Evolutionary conservation across 2,329 filamentous ascomycete species (phyloP), one percentile per base, ranked within the genome.

Genomic region (Parasarocladium wereldwijsianum): DNA sequence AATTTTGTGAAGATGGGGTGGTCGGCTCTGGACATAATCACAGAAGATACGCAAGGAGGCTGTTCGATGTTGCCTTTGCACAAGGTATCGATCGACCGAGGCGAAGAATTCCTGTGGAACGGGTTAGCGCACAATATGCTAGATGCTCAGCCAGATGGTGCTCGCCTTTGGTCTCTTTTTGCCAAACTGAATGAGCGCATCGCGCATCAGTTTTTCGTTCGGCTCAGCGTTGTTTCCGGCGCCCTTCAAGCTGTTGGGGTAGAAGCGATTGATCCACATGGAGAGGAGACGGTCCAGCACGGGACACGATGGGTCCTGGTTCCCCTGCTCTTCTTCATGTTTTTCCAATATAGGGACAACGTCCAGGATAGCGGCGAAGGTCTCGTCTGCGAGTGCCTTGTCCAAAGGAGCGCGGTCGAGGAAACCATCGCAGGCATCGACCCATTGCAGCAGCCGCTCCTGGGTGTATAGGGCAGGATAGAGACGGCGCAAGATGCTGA

Each of bases 1-100:
- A 20, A 85, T 69, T 24, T 76, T 63, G 44, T 90, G 71, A 2
- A 90, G 60, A 51, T 86, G 82, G 4, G 82, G 81, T n/a, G 81
- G 78, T 39, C 84, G 76, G 34, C 72, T 68, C 38, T 76, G 70
- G 21, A 90, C 66, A 39, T 84, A 86, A 25, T 76, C 70, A 44
- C 72, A 75, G 11, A 90, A 58, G 8, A 90, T 62, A 12, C 67
- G 66, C 17, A 86, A 52, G 7, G 71, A 65, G 36, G 70, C 67
- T 32, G 73, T 64, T 13, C 82, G 72, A 35, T 71, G 66, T 13
- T 70, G 62, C 37, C 64, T 71, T 37, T 71, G 69, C 16, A 76
- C 57, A 35, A 90, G 66, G 37, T 75, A 74, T 25, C 61, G 60
- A 43, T 86, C 68, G 14, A 87, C 52, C 2, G 67, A 62, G 9